These are phyloP conservation scores for Cenococcum geophilum DNA, from an alignment of 495 filamentous ascomycete genomes.

Conservation along the genomic window DNA sequence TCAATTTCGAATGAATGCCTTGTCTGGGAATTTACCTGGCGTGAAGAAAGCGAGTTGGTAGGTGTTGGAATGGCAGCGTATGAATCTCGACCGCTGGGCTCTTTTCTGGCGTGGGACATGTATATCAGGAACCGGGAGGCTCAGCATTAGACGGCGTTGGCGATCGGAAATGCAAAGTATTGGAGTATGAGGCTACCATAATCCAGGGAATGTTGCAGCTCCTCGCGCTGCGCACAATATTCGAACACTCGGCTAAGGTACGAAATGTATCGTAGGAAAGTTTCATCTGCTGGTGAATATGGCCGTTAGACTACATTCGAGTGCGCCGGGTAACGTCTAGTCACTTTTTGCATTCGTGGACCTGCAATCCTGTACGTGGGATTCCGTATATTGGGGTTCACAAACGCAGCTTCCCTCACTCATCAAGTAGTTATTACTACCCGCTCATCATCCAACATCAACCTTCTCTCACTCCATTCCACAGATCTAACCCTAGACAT, in stretches of 20 bases:
- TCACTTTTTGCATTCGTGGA: too few relatives aligned
- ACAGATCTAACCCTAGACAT: conserved; percentile 5
- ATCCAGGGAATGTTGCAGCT: background rate
- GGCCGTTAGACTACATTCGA: too few relatives aligned
- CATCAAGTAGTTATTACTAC: too few relatives aligned
- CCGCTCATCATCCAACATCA: too few relatives aligned
- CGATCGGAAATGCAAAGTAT: conserved; percentile 1
- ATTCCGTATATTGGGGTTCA: too few relatives aligned
- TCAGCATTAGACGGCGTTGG: conserved; percentile 18
- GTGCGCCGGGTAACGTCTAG: too few relatives aligned
- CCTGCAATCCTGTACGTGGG: too few relatives aligned
- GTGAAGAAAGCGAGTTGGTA: conserved; percentile 97
- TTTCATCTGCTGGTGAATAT: too few relatives aligned
- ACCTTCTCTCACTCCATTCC: background rate
- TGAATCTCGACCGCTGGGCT: background rate
- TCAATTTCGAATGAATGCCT: conserved; percentile 83
- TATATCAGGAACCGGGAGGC: conserved; percentile 1
- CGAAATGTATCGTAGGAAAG: too few relatives aligned
- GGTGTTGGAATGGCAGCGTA: background rate
- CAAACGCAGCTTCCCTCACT: too few relatives aligned
- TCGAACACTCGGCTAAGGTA: too few relatives aligned
- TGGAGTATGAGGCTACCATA: background rate
- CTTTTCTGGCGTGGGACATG: background rate
- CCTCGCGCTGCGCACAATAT: background rate
- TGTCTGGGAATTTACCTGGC: conserved; percentile 82